Evolutionary conservation across 2,329 filamentous ascomycete genomes (phyloP), one percentile per base, ranked within the genome.

Genomic region (Chaetomium globosum): DNA sequence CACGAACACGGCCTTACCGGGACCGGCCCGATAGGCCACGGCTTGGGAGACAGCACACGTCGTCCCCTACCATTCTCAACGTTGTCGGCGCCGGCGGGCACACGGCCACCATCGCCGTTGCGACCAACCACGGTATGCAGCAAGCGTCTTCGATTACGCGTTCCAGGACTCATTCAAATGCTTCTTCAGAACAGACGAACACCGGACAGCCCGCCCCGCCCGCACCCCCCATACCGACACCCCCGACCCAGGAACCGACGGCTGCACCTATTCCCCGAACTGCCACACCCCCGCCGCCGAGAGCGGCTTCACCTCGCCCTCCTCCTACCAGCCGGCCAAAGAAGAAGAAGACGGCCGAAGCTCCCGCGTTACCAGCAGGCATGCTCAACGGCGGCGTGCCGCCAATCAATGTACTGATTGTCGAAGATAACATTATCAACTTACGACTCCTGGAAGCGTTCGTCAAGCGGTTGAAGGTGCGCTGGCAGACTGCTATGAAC

Each of bases 401-500:
- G 8, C 94, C 95, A 1, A 98, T 99, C 79, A 98, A 96, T 72
- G 93, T 98, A 8, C 83, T 99, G 52, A 97, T 99, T 67, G 95
- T 99, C 16, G 95, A 99, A 80, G 95, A 99, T 80, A 99, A 99
- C 77, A 93, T 95, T 69, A 98, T 99, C 83, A 99, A 98, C 75
- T 81, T 98, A 71, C 91, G 92, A 73, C 87, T 99, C 10, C 82
- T 99, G 43, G 94, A 97, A 75, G 93, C 93, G 1, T 96, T 99
- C 74, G 94, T 98, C 83, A 97, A 97, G 79, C 85, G 93, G 57
- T 83, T 99, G 58, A 97, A 97, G 74, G 95, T 99, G 7, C 87
- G 95, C 39, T 98, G 94, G 93, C 90, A 95, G 77, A 96, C 92
- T n/a, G 95, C 95, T 46, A 92, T 96, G 84, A 97, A 98, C 75